Conservation (phyloP, 1,139 yeast genomes). For the Pichia cactophila region DNA sequence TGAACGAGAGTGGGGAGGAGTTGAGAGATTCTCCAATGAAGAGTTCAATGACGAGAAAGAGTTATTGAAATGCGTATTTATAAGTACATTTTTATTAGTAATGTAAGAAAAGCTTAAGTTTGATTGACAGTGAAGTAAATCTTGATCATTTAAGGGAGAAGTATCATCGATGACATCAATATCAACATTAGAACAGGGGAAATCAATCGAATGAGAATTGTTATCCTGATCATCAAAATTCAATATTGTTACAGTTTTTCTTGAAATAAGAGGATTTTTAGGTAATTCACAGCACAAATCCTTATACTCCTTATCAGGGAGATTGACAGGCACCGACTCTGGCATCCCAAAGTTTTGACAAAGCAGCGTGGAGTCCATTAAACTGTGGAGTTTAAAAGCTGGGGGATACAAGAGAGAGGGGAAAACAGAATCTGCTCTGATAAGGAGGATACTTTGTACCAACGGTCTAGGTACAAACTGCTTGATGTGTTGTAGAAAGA, state of each 20-base stretch:
- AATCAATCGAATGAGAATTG: not conserved
- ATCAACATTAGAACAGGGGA: not conserved
- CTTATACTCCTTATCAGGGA: not conserved
- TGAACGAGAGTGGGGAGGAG: conserved; percentile 8
- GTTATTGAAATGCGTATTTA: conserved; percentile 1
- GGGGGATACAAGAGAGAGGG: not conserved
- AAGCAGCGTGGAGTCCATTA: not conserved
- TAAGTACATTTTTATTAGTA: conserved; percentile 1
- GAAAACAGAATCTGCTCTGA: not conserved
- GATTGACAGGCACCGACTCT: not conserved
- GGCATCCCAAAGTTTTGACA: not conserved
- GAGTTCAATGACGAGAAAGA: conserved; percentile 9
- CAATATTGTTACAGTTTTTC: not conserved
- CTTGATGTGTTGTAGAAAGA: not conserved
- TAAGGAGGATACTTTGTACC: not conserved
- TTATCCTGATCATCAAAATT: not conserved
- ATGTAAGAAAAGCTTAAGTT: conserved; percentile 2
- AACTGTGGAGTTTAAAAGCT: no score
- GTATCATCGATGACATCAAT: not conserved
- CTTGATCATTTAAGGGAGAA: conserved; percentile 1
- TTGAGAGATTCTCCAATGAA: conserved; percentile 5
- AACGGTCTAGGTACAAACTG: not conserved
- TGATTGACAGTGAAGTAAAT: not conserved
- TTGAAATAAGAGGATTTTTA: not conserved
- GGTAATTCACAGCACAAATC: not conserved